A percentile compares a stretch with the other conserved stretches of the same genome.
Conservation (phyloP, 495 filamentous ascomycete species). For the Trichoderma orchidacearum region DNA sequence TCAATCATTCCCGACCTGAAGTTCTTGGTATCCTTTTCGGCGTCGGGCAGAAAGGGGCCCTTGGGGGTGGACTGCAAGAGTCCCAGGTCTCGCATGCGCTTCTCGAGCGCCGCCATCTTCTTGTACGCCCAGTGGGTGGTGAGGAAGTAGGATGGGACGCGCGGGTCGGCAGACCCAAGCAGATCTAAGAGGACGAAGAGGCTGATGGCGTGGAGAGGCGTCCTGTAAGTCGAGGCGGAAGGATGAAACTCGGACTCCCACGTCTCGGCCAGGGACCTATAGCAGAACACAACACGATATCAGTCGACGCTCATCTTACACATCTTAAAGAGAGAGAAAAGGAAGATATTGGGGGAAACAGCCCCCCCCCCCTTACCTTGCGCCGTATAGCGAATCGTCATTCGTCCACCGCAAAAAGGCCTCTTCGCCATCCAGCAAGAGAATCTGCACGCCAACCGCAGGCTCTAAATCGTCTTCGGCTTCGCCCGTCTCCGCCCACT, state of each 20-base stretch:
- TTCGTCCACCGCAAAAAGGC: conserved; percentile 70
- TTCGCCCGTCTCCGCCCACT: conserved; percentile 60
- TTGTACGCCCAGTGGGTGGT: conserved; percentile 92
- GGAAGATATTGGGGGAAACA: too few species aligned
- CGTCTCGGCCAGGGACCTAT: conserved; percentile 51
- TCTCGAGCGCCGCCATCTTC: conserved; percentile 52
- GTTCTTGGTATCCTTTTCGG: conserved; percentile 33
- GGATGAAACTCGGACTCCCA: conserved; percentile 59
- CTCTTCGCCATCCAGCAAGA: conserved; percentile 91
- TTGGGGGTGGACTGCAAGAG: conserved; percentile 21
- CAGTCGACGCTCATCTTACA: neutral
- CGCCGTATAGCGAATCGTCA: conserved; percentile 75
- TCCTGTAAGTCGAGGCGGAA: conserved; percentile 60
- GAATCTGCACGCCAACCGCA: conserved; percentile 72
- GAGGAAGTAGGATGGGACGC: conserved; percentile 65
- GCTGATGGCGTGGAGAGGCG: conserved; percentile 60
- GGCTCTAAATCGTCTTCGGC: conserved; percentile 41
- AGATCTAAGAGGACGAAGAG: conserved; percentile 91
- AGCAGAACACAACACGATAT: conserved; percentile 3
- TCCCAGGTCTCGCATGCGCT: conserved; percentile 44
- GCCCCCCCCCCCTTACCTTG: conserved; percentile 51
- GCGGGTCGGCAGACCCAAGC: conserved; percentile 57
- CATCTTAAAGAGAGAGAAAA: neutral
- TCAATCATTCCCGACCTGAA: conserved; percentile 39
- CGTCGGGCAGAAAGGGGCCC: conserved; percentile 32